Percentiles rank a stretch among this genome's conserved stretches.
phyloP scores from a whole-genome alignment of 1,139 yeast genomes.

The Kodamaea arcana region DNA sequence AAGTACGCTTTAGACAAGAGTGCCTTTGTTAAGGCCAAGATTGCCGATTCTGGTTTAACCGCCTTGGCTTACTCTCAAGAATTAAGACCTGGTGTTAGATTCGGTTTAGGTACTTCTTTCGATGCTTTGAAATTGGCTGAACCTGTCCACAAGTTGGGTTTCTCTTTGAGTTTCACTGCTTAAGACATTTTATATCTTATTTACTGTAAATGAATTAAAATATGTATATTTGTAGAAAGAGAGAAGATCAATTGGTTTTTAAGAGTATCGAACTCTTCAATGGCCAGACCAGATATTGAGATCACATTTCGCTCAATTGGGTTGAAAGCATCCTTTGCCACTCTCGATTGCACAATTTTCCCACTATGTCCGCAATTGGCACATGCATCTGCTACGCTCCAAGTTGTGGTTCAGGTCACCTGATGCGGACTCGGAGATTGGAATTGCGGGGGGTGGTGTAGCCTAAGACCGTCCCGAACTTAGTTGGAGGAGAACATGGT shows the following conservation, averaged over 20 bases:
- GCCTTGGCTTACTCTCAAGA: conserved; percentile 93
- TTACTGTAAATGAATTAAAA: not conserved
- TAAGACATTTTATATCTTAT: conserved; percentile 25
- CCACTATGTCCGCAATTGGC: not conserved
- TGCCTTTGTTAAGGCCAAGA: conserved; percentile 92
- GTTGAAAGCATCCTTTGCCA: too few relatives aligned
- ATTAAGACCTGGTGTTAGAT: conserved; percentile 94
- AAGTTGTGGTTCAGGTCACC: not conserved
- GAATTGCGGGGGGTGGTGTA: not conserved
- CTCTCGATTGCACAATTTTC: not conserved
- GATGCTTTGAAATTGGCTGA: conserved; percentile 95
- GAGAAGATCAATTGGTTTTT: too few relatives aligned
- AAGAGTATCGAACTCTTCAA: too few relatives aligned
- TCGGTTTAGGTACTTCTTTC: conserved; percentile 96
- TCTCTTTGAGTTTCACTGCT: conserved; percentile 88
- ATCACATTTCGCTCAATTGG: too few relatives aligned
- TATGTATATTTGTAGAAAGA: not conserved
- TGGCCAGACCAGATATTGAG: not conserved
- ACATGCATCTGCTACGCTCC: not conserved
- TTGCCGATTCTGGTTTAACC: conserved; percentile 94
- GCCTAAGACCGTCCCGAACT: too few relatives aligned
- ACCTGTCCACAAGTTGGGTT: conserved; percentile 97
- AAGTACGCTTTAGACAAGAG: conserved; percentile 85
- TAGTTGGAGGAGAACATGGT: too few relatives aligned
- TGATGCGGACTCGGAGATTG: not conserved